A percentile compares a stretch with the other conserved stretches of the same genome.
These are phyloP conservation scores for Silene noctiflora DNA, from an alignment of 179 eudicot genomes.

Conservation along the genomic window DNA sequence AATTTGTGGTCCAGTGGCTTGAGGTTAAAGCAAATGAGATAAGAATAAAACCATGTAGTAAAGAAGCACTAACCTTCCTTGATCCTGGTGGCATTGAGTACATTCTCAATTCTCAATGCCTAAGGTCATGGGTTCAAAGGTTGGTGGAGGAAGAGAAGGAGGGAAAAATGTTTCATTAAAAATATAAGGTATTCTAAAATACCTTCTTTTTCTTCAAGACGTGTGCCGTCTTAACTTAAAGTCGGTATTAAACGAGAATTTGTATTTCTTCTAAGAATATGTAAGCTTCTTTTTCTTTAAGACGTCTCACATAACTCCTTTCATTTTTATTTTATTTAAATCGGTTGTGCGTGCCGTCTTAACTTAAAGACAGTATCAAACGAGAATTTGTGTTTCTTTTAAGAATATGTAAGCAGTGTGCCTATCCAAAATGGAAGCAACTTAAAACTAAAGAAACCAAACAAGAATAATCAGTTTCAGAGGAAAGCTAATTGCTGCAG, in stretches of 20 bases:
- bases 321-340: background rate
- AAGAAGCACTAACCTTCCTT: background rate
- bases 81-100: background rate
- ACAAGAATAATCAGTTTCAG: conserved; percentile 19
- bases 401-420: conserved; percentile 15
- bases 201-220: background rate
- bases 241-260: too few relatives aligned
- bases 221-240: too few relatives aligned
- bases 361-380: too few relatives aligned
- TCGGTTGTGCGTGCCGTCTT: too few relatives aligned
- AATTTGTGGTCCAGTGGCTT: too few relatives aligned
- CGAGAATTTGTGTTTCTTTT: background rate
- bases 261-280: too few relatives aligned
- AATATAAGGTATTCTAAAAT: conserved; percentile 8
- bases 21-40: too few relatives aligned
- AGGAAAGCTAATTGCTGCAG: conserved; percentile 15
- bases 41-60: background rate
- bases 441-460: conserved; percentile 29
- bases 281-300: background rate
- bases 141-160: background rate
- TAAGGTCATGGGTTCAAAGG: conserved; percentile 7
- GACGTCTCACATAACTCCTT: background rate
- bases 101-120: background rate
- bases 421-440: conserved; percentile 25
- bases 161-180: too few relatives aligned